phyloP scores from a whole-genome alignment of 2,329 filamentous ascomycete species.

The Dactylellina sp. region DNA sequence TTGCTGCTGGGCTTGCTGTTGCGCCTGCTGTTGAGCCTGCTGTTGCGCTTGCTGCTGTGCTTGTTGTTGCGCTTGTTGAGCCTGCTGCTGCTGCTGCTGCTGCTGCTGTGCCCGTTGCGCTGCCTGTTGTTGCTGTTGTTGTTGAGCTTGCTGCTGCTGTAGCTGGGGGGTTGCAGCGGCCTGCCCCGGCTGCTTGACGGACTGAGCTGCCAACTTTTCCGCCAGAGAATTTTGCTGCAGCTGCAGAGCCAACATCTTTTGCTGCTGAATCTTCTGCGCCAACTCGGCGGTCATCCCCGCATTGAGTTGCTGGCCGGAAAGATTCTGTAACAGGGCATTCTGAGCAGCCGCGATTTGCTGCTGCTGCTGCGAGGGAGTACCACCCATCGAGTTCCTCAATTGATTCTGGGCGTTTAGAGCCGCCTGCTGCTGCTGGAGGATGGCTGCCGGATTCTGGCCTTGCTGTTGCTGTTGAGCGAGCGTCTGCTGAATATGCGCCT shows the following conservation, averaged over 20 bases:
- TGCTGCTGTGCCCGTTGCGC: conserved; percentile 10
- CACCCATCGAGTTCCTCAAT: conserved; percentile 13
- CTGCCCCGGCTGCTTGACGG: conserved; percentile 1
- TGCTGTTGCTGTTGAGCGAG: conserved; percentile 28
- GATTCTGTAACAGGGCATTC: conserved; percentile 37
- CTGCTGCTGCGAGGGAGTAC: conserved; percentile 29
- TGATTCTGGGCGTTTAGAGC: conserved; percentile 38
- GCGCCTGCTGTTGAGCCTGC: conserved; percentile 16
- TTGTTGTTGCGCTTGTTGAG: conserved; percentile 13
- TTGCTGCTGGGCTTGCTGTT: conserved; percentile 13
- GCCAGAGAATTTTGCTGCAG: conserved; percentile 14
- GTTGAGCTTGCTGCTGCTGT: not conserved
- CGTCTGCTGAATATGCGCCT: conserved; percentile 9
- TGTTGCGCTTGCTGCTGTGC: conserved; percentile 17
- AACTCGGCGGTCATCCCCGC: conserved; percentile 18
- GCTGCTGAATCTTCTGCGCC: conserved; percentile 37
- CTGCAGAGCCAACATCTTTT: conserved; percentile 22
- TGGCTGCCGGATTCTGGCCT: conserved; percentile 22
- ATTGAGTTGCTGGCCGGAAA: conserved; percentile 17
- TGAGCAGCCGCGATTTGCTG: conserved; percentile 40
- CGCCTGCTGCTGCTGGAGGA: conserved; percentile 46
- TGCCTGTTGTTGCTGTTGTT: not conserved
- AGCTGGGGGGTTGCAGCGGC: not conserved
- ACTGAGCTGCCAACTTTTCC: conserved; percentile 25
- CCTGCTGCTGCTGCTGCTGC: conserved; percentile 8